Evolutionary conservation across 2,329 filamentous ascomycete genomes (phyloP).

Genomic region (Aureobasidium sp.): DNA sequence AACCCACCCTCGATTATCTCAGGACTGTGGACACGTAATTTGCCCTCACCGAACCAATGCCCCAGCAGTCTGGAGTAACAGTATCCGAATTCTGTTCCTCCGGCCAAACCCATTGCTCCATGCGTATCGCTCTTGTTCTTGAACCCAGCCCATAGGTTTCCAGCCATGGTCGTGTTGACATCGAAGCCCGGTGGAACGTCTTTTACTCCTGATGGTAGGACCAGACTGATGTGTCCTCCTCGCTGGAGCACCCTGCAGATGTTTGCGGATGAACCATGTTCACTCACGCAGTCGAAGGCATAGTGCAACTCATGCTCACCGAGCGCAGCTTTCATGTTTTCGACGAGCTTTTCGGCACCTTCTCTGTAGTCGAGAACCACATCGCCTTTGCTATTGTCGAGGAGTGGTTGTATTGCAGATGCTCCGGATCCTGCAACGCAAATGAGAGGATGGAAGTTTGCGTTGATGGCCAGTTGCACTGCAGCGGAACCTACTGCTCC

Average conservation of each 20-base stretch:
- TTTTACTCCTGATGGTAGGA: constrained; percentile 17
- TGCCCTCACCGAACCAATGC: constrained; percentile 17
- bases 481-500: not conserved
- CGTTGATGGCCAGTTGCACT: not conserved
- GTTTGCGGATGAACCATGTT: constrained; percentile 29
- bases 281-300: constrained; percentile 15
- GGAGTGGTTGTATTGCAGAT: not conserved
- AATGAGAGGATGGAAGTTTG: not conserved
- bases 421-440: not conserved
- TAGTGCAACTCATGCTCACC: not conserved
- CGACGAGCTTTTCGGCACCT: constrained; percentile 25
- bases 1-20: constrained; percentile 49
- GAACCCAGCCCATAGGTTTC: not conserved
- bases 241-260: constrained; percentile 31
- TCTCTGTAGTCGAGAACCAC: constrained; percentile 53
- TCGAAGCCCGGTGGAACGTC: constrained; percentile 18
- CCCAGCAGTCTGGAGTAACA: not conserved
- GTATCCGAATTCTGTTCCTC: constrained; percentile 33
- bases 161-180: not conserved
- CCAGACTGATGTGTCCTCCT: constrained; percentile 27
- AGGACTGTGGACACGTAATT: constrained; percentile 13
- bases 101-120: constrained; percentile 15
- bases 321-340: constrained; percentile 20
- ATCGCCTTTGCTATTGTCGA: constrained; percentile 40
- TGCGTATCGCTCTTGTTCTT: constrained; percentile 20